A percentile compares a stretch with the other conserved stretches of the same genome.
These are phyloP conservation scores for Gypsophila paniculata DNA, from an alignment of 179 eudicot species.

Conservation along the genomic window DNA sequence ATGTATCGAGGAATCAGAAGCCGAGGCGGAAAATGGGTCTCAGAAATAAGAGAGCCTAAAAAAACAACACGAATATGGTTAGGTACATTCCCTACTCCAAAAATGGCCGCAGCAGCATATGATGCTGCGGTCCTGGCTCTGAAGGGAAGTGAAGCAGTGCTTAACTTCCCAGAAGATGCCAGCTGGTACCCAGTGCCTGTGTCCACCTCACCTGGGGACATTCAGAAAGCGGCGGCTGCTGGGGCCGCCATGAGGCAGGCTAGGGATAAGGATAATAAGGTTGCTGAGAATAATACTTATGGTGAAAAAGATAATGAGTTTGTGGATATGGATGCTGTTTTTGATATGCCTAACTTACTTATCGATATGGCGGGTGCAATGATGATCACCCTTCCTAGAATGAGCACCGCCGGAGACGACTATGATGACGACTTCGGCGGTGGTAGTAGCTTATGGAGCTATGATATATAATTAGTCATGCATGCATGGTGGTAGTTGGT, in stretches of 20 bases:
- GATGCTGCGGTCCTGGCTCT: constrained; percentile 75
- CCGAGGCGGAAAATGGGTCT: constrained; percentile 78
- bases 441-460: constrained; percentile 26
- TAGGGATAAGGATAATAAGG: background rate
- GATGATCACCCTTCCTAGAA: constrained; percentile 33
- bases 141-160: constrained; percentile 42
- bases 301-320: constrained; percentile 7
- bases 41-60: constrained; percentile 74
- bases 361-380: constrained; percentile 35
- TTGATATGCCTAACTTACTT: constrained; percentile 32
- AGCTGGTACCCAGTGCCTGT: constrained; percentile 48
- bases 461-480: constrained; percentile 15
- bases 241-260: constrained; percentile 48
- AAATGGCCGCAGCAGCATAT: constrained; percentile 79
- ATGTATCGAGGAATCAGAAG: constrained; percentile 57
- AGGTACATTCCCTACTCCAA: constrained; percentile 57
- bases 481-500: background rate
- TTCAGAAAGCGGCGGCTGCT: constrained; percentile 45
- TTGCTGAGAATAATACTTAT: background rate
- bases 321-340: constrained; percentile 27
- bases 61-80: constrained; percentile 76
- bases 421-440: constrained; percentile 17
- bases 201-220: constrained; percentile 43
- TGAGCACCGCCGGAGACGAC: constrained; percentile 2
- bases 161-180: constrained; percentile 56